phyloP scores from a whole-genome alignment of 139 green algal genomes.

The Edaphochlamys debaryana region DNA sequence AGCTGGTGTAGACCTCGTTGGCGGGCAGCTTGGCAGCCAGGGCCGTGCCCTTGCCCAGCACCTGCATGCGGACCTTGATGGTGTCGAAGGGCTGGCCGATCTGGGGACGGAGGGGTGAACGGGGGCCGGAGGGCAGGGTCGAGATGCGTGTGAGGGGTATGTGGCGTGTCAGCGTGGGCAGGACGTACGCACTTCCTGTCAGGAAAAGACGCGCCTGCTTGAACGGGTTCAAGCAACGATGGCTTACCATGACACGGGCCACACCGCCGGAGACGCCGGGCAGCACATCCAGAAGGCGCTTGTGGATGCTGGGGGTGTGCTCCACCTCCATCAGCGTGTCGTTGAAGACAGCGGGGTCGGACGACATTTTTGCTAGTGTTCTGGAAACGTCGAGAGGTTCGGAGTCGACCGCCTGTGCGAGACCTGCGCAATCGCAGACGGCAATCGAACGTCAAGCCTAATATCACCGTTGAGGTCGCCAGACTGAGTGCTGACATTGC shows the following conservation, averaged over 20 bases:
- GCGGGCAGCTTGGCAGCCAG: constrained; percentile 46
- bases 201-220: no score
- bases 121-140: no score
- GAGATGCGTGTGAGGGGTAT: not conserved
- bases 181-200: no score
- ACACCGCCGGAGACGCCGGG: constrained; percentile 51
- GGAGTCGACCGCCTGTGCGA: no score
- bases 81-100: constrained; percentile 55
- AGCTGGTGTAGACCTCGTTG: constrained; percentile 47
- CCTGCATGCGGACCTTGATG: constrained; percentile 48
- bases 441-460: no score
- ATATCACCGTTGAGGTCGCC: no score
- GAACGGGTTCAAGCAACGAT: no score
- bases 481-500: not conserved
- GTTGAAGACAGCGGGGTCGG: constrained; percentile 4
- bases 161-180: not conserved
- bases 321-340: constrained; percentile 43
- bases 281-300: constrained; percentile 51
- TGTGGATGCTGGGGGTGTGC: constrained; percentile 51
- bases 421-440: no score
- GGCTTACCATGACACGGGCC: constrained; percentile 46
- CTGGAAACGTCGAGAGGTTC: no score
- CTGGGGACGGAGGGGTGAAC: not conserved
- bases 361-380: not conserved
- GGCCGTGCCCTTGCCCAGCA: constrained; percentile 52